phyloP scores from a whole-genome alignment of 176 grass and related monocot species.

The Phragmites australis region DNA sequence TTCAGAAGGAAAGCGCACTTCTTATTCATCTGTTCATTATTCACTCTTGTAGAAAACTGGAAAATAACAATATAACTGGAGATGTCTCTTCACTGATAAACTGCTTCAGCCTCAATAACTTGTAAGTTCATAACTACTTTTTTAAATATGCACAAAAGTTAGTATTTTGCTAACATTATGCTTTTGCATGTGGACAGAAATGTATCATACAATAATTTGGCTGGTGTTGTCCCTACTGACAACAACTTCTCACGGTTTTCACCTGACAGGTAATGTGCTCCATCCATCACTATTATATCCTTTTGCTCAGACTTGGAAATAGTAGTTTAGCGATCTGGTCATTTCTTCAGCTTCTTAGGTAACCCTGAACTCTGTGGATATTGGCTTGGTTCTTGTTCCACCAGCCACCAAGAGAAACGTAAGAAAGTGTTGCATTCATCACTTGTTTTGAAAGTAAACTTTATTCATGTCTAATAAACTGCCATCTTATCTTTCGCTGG shows the following conservation, averaged over 20 bases:
- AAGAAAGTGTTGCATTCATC: slow-evolving; percentile 20
- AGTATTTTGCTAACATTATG: slow-evolving; percentile 9
- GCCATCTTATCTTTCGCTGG: neutral
- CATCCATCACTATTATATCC: neutral
- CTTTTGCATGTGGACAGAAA: slow-evolving; percentile 58
- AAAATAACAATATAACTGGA: slow-evolving; percentile 88
- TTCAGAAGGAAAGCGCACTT: neutral
- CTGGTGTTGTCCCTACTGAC: slow-evolving; percentile 67
- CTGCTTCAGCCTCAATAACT: slow-evolving; percentile 72
- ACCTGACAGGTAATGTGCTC: slow-evolving; percentile 63
- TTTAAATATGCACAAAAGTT: neutral
- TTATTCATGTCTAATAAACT: slow-evolving; percentile 5
- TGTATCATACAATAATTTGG: slow-evolving; percentile 87
- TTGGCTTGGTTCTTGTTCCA: slow-evolving; percentile 69
- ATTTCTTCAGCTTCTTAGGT: slow-evolving; percentile 71
- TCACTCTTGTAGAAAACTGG: slow-evolving; percentile 59
- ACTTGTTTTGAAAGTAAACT: neutral
- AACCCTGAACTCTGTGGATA: slow-evolving; percentile 94
- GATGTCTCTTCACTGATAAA: slow-evolving; percentile 77
- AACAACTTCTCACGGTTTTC: slow-evolving; percentile 95
- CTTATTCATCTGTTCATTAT: slow-evolving; percentile 16
- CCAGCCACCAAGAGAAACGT: slow-evolving; percentile 60
- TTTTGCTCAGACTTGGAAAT: neutral
- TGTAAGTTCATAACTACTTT: slow-evolving; percentile 56
- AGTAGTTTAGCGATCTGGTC: slow-evolving; percentile 7